Evolutionary conservation across 169 alveolate species (phyloP), one percentile per base, ranked within the genome.

Genomic region (Plasmodium sp.): DNA sequence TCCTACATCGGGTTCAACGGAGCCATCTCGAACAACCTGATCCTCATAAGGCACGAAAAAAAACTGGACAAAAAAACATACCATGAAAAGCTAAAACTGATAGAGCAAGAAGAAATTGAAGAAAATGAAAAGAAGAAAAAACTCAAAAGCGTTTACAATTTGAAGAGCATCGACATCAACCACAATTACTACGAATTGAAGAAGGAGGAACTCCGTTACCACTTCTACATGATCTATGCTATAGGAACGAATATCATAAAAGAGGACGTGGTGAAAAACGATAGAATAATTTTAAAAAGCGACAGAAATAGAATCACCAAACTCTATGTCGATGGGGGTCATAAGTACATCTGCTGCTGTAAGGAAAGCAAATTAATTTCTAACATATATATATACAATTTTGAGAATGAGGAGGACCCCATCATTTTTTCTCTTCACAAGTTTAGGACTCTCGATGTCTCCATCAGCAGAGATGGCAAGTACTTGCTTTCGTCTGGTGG

Each of bases 1-100:
- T 90, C 94, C 18, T 90, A 80, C 71, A 90, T 90, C 73, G 94
- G 94, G 33, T 90, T 90, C 43, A 90, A 90, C 51, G 94, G 94
- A 14, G 82, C 71, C 27, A 54, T 90, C 67, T 43, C 91, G 34
- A 90, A 90, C 74, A 90, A 90, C 33, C 82, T 90, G 33, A 90
- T 90, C n/a, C 34, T 90, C 71, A 58, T 90, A 18, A 80, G 77
- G 31, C 73, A 80, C 31, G 91, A 90, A 62, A 90, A 90, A 62
- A 36, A 81, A 41, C 48, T 90, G 1, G 83, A 90, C 73, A 27
- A 58, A 36, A 80, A 80, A 39, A 14, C 9, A 7, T 90, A 90
- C 71, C 67, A 12, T 43, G 84, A 90, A 90, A 80, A 80, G 72
- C 43, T 90, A 90, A 90, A 36, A 90, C 39, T 33, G 9, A 90